Conservation (phyloP, 2,329 filamentous ascomycete genomes). For the Colletotrichum sp. region DNA sequence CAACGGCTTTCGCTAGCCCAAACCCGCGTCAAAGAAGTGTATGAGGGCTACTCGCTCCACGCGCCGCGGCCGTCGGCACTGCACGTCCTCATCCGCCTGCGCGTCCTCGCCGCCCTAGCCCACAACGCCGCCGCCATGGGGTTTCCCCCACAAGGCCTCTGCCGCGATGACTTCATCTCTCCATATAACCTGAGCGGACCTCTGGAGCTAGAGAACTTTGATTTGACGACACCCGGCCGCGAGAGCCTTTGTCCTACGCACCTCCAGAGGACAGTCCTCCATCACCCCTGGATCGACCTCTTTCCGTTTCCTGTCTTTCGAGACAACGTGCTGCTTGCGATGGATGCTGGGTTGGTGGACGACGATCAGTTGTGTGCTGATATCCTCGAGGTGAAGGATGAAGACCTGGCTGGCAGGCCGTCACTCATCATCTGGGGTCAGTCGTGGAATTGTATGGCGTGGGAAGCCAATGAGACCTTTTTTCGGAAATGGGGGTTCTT, state of each 20-base stretch:
- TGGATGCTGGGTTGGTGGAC: background rate
- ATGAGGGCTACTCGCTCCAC: slow-evolving; percentile 1
- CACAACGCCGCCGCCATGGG: slow-evolving; percentile 11
- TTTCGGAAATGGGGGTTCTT: slow-evolving; percentile 48
- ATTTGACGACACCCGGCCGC: background rate
- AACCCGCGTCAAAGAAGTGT: background rate
- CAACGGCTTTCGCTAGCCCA: background rate
- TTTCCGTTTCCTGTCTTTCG: background rate
- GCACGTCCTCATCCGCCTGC: slow-evolving; percentile 8
- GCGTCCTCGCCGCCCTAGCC: slow-evolving; percentile 15
- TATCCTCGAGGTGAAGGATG: background rate
- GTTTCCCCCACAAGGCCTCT: slow-evolving; percentile 7
- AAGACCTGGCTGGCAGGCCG: background rate
- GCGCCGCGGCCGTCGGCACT: background rate
- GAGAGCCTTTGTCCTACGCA: background rate
- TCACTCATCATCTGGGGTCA: background rate
- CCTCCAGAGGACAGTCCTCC: background rate
- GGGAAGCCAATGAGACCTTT: slow-evolving; percentile 52
- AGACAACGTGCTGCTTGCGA: background rate
- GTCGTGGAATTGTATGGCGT: slow-evolving; percentile 41
- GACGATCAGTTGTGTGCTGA: background rate
- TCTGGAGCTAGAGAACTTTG: background rate
- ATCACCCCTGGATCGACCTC: background rate
- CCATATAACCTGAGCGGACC: background rate
- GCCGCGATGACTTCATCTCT: background rate